phyloP scores from a whole-genome alignment of 805 yeast species.

The Dipodascus albidus region DNA sequence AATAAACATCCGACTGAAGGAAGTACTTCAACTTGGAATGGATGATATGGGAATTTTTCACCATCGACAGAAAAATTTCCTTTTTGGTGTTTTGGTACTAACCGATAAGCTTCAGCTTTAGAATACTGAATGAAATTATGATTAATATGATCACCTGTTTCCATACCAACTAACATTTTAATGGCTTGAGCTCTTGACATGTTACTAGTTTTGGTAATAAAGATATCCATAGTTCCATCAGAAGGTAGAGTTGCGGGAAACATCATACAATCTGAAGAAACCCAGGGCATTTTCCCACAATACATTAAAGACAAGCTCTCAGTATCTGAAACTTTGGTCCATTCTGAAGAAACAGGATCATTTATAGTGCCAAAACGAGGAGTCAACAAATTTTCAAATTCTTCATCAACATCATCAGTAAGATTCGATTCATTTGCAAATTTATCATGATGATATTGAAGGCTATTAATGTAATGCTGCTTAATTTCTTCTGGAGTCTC shows the following conservation, averaged over 20 bases:
- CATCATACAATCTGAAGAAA: slow-evolving; percentile 69
- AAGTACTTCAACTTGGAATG: slow-evolving; percentile 75
- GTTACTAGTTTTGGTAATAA: slow-evolving; percentile 30
- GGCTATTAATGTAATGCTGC: slow-evolving; percentile 2
- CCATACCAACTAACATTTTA: slow-evolving; percentile 52
- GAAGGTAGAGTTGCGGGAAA: slow-evolving; percentile 89
- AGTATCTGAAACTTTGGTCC: slow-evolving; percentile 44
- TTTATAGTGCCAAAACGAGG: slow-evolving; percentile 27
- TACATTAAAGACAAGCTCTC: slow-evolving; percentile 60
- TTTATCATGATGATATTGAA: not conserved
- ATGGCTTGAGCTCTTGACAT: slow-evolving; percentile 47
- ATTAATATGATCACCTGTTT: slow-evolving; percentile 66
- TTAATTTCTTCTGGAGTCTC: slow-evolving; percentile 9
- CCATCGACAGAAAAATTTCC: slow-evolving; percentile 79
- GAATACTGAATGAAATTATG: slow-evolving; percentile 58
- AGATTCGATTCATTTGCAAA: too few relatives aligned
- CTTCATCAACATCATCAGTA: too few relatives aligned
- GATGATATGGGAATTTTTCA: slow-evolving; percentile 65
- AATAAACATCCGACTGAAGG: slow-evolving; percentile 54
- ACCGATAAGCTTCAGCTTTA: slow-evolving; percentile 65
- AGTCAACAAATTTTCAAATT: not conserved
- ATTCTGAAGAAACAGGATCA: slow-evolving; percentile 48
- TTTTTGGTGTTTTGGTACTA: slow-evolving; percentile 44
- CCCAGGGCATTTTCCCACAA: slow-evolving; percentile 87
- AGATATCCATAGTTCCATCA: slow-evolving; percentile 81